Evolutionary conservation across 345 rosid species (phyloP).

Genomic region (Euphorbia peplus): DNA sequence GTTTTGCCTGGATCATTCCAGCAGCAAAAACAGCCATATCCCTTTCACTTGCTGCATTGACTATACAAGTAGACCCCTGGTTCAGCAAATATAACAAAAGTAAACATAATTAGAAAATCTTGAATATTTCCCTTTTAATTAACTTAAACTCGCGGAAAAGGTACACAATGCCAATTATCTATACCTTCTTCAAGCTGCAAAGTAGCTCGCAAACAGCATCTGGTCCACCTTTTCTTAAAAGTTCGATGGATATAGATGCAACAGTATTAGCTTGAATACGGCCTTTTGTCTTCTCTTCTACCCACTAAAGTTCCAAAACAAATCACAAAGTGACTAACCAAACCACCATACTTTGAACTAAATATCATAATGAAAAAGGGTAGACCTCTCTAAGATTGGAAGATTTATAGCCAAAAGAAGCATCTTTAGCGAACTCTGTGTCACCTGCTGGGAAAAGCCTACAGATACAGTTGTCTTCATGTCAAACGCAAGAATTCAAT

Average conservation of each 20-base stretch:
- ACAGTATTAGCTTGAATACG: slow-evolving; percentile 61
- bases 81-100: slow-evolving; percentile 21
- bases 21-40: slow-evolving; percentile 94
- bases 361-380: slow-evolving; percentile 10
- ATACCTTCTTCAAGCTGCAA: slow-evolving; percentile 75
- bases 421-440: slow-evolving; percentile 95
- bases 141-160: neutral
- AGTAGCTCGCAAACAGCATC: slow-evolving; percentile 79
- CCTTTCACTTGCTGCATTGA: slow-evolving; percentile 91
- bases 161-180: neutral
- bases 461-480: slow-evolving; percentile 20
- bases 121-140: neutral
- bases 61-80: slow-evolving; percentile 85
- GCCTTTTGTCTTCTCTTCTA: slow-evolving; percentile 86
- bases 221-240: slow-evolving; percentile 87
- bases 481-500: neutral
- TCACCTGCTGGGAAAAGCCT: slow-evolving; percentile 96
- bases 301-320: slow-evolving; percentile 59
- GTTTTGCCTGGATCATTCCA: slow-evolving; percentile 87
- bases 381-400: slow-evolving; percentile 84
- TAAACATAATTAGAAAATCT: neutral
- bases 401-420: slow-evolving; percentile 84
- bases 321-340: slow-evolving; percentile 12
- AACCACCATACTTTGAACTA: slow-evolving; percentile 10
- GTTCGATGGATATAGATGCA: slow-evolving; percentile 69